A percentile compares a stretch with the other conserved stretches of the same genome.
Evolutionary conservation across 1,284 basidiomycete species (phyloP).

Genomic region (Irpex rosettiformis): DNA sequence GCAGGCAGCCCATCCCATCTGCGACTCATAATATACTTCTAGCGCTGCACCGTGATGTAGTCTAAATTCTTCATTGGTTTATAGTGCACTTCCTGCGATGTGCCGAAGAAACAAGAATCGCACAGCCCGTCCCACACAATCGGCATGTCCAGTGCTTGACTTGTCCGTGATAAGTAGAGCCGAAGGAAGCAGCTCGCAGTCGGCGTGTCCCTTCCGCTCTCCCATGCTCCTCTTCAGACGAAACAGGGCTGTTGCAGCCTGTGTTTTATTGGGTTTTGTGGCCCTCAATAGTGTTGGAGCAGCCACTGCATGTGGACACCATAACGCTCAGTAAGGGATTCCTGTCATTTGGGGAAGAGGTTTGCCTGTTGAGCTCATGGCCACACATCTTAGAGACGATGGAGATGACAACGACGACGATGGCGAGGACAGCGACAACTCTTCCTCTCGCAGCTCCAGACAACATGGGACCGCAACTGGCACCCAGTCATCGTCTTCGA

Average conservation of each 20-base stretch:
- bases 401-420: slow-evolving; percentile 5
- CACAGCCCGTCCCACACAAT: not conserved
- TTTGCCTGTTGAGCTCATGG: not conserved
- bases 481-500: slow-evolving; percentile 2
- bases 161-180: not conserved
- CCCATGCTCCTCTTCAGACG: not conserved
- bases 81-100: not conserved
- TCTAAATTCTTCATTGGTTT: not conserved
- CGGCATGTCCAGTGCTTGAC: not conserved
- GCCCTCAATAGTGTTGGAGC: too few species aligned
- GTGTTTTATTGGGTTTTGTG: not conserved
- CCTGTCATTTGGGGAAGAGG: not conserved
- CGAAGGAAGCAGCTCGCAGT: not conserved
- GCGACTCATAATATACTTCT: not conserved
- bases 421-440: slow-evolving; percentile 4
- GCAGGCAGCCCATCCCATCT: not conserved
- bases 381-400: not conserved
- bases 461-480: not conserved
- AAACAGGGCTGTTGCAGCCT: not conserved
- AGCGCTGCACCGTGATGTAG: not conserved
- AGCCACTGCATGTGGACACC: not conserved
- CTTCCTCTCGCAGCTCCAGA: not conserved
- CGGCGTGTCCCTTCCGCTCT: not conserved
- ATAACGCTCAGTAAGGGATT: not conserved
- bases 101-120: not conserved